Percentiles rank a stretch among this genome's conserved stretches.
Evolutionary conservation across 768 basidiomycete species (phyloP).

Genomic region (Cubamyces sp.): DNA sequence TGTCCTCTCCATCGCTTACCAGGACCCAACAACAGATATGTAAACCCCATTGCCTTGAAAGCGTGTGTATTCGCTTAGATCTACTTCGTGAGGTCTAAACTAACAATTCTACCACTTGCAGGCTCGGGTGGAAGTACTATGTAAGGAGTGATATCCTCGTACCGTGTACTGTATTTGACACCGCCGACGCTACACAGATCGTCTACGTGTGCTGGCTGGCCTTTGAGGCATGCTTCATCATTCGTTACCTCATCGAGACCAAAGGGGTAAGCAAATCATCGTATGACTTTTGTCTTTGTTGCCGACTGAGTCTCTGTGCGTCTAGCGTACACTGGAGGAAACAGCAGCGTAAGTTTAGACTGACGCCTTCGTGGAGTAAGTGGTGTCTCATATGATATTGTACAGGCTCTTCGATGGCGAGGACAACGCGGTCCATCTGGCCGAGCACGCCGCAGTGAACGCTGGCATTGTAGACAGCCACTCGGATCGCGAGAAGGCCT

Average conservation of each 20-base stretch:
- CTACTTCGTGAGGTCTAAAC: background rate
- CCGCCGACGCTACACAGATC: constrained; percentile 24
- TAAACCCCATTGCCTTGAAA: constrained; percentile 47
- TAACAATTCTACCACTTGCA: background rate
- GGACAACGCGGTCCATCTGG: constrained; percentile 29
- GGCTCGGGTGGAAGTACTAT: constrained; percentile 52
- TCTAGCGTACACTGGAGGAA: constrained; percentile 39
- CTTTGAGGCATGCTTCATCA: constrained; percentile 46
- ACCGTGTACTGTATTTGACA: too few species aligned
- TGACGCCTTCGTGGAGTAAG: background rate
- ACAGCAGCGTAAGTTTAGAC: constrained; percentile 36
- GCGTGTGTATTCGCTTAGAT: constrained; percentile 9
- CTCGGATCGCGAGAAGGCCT: constrained; percentile 31
- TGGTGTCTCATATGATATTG: background rate
- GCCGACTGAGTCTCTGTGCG: background rate
- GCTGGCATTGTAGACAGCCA: constrained; percentile 26
- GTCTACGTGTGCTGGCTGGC: constrained; percentile 46
- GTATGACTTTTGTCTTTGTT: background rate
- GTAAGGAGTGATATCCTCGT: constrained; percentile 20
- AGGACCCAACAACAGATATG: constrained; percentile 24
- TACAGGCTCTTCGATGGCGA: constrained; percentile 39
- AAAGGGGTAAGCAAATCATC: constrained; percentile 34
- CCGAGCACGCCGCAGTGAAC: constrained; percentile 27
- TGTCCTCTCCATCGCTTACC: background rate
- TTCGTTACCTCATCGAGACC: constrained; percentile 43